Base-by-base conservation (phyloP, 768 basidiomycete genomes). In the Tephrocybe sp. region DNA sequence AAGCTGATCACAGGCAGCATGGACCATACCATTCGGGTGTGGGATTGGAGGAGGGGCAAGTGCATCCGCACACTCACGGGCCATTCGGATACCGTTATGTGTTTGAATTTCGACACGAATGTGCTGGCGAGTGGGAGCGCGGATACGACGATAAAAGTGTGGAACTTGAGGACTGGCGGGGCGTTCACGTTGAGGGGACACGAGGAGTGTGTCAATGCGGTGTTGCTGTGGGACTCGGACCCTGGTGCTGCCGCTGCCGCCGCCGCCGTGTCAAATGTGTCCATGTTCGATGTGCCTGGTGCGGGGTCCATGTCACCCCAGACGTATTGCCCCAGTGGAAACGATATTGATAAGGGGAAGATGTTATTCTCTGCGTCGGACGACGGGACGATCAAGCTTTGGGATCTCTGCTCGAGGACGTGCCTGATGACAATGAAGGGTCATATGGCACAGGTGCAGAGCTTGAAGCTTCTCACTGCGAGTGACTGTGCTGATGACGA, bases 321-420 rank as follows among this genome's bases (percentile, higher is more conserved):
- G 18, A 49, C 56, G 42, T 11, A 30, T 30, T 56, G 62, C 58
- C 70, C 63, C 49, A 17, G 15, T 4, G 67, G 70, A 15, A 77
- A 77, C 38, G 74, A 80, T 45, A 86, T 91, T 52, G 80, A 86
- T 50, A 78, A 84, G 14, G 92, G 93, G 45, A 95, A 97, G 72
- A 93, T 98, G 89, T 78, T 99, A 23, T 97, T 99, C 73, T 97
- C 94, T 7, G 93, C 93, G 3, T 94, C 93, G 7, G 97, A 98
- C 65, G 97, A 98, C 66, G 90, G 89, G 23, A 85, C 88, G 3
- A 92, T 98, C 67, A 86, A 86, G 52, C 80, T 99, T 4, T 99
- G 96, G 97, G 96, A 98, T 68, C 79, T 99, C 79, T 99, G 37
- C 83, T 80, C 23, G 73, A 73, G 91, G 41, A 80, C 84, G 2